A percentile compares a stretch with the other conserved stretches of the same genome.
Conservation (phyloP, 225 moss, liverwort and hornwort genomes). For the Polytrichum formosum region DNA sequence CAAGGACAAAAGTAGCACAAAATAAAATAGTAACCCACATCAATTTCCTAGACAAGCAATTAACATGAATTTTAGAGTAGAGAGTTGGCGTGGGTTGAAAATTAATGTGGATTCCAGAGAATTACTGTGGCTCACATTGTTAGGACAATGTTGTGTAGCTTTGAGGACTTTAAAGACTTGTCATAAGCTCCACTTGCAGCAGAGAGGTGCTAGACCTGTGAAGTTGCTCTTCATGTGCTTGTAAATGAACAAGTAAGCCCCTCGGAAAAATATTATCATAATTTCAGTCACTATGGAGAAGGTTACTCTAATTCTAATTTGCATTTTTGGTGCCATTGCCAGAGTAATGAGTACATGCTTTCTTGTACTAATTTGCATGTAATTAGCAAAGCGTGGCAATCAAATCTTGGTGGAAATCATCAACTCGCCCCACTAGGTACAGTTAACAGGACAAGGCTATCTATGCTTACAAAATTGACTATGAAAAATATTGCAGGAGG, state of each 20-base stretch:
- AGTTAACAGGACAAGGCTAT: background rate
- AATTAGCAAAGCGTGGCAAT: constrained; percentile 1
- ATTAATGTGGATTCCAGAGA: too few species aligned
- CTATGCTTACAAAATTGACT: background rate
- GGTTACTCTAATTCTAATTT: too few species aligned
- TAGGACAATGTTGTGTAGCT: too few species aligned
- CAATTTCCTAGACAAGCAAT: too few species aligned
- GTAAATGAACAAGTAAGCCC: too few species aligned
- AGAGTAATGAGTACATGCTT: constrained; percentile 2
- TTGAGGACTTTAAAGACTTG: too few species aligned
- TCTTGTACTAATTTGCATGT: constrained; percentile 5
- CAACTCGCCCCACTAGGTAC: background rate
- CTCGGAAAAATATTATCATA: too few species aligned
- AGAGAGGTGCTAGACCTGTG: background rate
- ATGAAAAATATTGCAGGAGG: constrained; percentile 43
- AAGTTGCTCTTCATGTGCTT: background rate
- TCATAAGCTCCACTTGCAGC: background rate
- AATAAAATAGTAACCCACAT: too few species aligned
- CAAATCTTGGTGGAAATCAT: background rate
- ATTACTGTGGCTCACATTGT: too few species aligned
- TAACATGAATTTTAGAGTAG: too few species aligned
- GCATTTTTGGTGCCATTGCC: constrained; percentile 3
- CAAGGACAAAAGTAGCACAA: too few species aligned
- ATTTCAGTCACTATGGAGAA: background rate
- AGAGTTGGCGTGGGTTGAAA: too few species aligned